phyloP scores from a whole-genome alignment of 2,329 filamentous ascomycete genomes.

The Ceratocystis colombiana region DNA sequence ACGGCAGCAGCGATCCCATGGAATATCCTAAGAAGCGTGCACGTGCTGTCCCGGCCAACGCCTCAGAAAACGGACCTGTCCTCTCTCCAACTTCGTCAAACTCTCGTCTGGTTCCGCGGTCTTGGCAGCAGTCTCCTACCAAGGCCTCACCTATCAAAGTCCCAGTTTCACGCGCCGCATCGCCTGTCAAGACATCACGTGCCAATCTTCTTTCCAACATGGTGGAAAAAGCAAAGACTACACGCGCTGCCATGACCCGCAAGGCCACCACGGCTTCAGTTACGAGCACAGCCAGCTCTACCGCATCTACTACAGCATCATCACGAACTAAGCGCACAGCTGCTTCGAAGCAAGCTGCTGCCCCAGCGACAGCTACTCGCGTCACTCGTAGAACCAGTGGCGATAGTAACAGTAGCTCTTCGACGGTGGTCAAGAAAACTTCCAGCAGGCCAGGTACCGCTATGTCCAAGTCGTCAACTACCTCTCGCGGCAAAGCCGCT shows the following conservation, averaged over 20 bases:
- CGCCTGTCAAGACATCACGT: conserved; percentile 47
- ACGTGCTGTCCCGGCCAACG: conserved; percentile 35
- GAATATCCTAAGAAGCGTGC: conserved; percentile 62
- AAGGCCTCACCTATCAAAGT: conserved; percentile 37
- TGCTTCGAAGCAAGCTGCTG: conserved; percentile 32
- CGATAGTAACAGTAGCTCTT: conserved; percentile 52
- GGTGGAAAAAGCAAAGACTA: conserved; percentile 51
- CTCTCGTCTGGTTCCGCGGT: conserved; percentile 51
- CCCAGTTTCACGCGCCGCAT: conserved; percentile 42
- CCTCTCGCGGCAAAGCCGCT: conserved; percentile 36
- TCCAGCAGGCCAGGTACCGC: conserved; percentile 32
- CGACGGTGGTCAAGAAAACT: conserved; percentile 53
- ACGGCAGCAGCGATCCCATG: conserved; percentile 28
- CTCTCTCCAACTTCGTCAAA: conserved; percentile 78
- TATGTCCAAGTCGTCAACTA: conserved; percentile 33
- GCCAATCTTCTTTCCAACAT: conserved; percentile 41
- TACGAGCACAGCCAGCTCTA: conserved; percentile 36
- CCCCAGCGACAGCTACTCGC: conserved; percentile 37
- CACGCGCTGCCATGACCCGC: conserved; percentile 40
- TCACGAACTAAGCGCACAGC: conserved; percentile 29
- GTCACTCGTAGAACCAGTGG: conserved; percentile 52
- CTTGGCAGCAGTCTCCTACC: conserved; percentile 25
- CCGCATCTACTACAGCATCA: conserved; percentile 34
- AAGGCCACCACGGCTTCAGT: conserved; percentile 41
- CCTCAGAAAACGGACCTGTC: conserved; percentile 47